These are phyloP conservation scores for Trametes cubensis DNA, from an alignment of 768 basidiomycete genomes.

Conservation along the genomic window DNA sequence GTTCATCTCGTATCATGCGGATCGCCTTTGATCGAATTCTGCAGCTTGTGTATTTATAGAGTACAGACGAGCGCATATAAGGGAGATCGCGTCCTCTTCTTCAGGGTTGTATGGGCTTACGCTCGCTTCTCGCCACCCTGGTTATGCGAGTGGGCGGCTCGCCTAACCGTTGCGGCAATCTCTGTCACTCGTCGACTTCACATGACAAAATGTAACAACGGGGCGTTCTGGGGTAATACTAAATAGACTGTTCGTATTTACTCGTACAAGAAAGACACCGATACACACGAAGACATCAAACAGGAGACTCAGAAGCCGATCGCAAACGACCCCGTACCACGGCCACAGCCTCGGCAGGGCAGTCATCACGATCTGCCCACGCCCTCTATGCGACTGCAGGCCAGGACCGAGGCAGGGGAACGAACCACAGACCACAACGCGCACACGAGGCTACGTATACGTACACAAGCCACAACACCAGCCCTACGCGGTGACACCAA, in stretches of 20 bases:
- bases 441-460: neutral
- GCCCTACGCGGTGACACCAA: neutral
- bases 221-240: neutral
- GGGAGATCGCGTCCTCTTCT: too few species aligned
- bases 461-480: conserved; percentile 6
- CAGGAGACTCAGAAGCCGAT: neutral
- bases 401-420: neutral
- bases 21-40: too few species aligned
- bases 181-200: too few species aligned
- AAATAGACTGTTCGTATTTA: neutral
- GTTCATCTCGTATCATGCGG: too few species aligned
- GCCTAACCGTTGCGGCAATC: too few species aligned
- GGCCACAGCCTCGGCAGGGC: neutral
- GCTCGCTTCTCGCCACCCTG: too few species aligned
- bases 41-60: too few species aligned
- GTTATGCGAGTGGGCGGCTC: too few species aligned
- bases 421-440: neutral
- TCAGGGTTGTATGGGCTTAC: too few species aligned
- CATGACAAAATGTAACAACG: too few species aligned
- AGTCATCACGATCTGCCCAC: neutral
- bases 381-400: neutral
- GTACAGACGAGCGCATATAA: too few species aligned
- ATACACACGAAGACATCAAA: neutral
- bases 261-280: neutral
- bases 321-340: neutral